Evolutionary conservation across 176 grass and related monocot species (phyloP).

Genomic region (Typha latifolia): DNA sequence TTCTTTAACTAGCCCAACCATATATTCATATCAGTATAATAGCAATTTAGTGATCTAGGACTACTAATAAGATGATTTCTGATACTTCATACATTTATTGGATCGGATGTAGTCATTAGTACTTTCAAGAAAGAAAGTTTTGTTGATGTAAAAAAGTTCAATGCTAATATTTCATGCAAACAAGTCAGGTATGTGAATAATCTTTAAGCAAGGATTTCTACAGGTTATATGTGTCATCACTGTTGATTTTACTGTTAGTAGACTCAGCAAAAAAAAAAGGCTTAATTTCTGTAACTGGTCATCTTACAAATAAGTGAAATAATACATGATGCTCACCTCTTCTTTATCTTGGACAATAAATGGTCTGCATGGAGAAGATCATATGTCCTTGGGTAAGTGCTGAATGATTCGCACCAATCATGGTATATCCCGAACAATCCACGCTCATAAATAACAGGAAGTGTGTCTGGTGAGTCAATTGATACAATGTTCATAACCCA

Average conservation of each 20-base stretch:
- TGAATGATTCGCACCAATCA: conserved; percentile 28
- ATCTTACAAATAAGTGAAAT: neutral
- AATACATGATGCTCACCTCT: conserved; percentile 14
- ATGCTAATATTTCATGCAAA: neutral
- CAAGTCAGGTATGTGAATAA: neutral
- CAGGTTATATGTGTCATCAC: neutral
- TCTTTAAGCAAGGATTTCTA: neutral
- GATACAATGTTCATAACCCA: conserved; percentile 26
- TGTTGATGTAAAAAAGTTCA: too few relatives aligned
- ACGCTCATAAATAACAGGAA: conserved; percentile 24
- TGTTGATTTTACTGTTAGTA: neutral
- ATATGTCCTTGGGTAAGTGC: conserved; percentile 22
- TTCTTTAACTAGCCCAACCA: too few relatives aligned
- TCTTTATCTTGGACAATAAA: conserved; percentile 20
- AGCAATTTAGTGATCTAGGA: neutral
- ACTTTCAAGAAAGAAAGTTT: too few relatives aligned
- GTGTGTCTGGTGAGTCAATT: conserved; percentile 20
- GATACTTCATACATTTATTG: too few relatives aligned
- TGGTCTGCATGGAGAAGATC: conserved; percentile 25
- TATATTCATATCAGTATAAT: too few relatives aligned
- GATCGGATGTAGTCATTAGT: too few relatives aligned
- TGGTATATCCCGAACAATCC: conserved; percentile 26
- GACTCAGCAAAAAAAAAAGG: neutral
- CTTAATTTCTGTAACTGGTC: neutral
- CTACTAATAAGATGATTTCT: neutral